Evolutionary conservation across 176 grass and related monocot genomes (phyloP).

Genomic region (barley (Hordeum vulgare)): DNA sequence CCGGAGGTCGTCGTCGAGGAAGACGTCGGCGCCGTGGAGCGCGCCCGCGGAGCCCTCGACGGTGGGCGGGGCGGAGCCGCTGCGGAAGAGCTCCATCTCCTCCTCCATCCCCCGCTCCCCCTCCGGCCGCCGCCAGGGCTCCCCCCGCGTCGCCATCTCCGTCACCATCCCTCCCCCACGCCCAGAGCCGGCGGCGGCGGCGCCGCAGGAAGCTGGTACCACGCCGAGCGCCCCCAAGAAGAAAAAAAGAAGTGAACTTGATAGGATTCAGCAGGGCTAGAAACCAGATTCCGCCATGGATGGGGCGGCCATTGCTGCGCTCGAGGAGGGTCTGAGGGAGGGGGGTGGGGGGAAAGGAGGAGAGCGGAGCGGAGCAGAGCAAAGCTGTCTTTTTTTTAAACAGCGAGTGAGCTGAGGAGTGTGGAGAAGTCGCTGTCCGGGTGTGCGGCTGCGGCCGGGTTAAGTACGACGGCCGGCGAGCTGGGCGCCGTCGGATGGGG

Average conservation of each 20-base stretch:
- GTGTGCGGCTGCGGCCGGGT: constrained; percentile 11
- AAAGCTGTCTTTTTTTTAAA: background rate
- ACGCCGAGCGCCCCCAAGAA: background rate
- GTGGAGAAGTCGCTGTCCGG: background rate
- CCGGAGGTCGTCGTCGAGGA: constrained; percentile 52
- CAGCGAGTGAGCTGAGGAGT: background rate
- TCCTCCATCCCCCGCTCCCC: constrained; percentile 27
- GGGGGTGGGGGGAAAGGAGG: background rate
- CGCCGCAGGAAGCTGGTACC: background rate
- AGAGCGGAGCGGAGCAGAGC: background rate
- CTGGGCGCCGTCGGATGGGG: constrained; percentile 9
- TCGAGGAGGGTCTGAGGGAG: background rate
- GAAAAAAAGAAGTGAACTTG: background rate
- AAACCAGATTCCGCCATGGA: background rate
- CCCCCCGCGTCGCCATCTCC: constrained; percentile 50
- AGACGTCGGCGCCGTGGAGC: constrained; percentile 22
- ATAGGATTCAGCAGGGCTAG: background rate
- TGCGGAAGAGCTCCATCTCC: constrained; percentile 65
- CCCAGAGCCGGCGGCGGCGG: background rate
- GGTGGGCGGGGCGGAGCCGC: constrained; percentile 65
- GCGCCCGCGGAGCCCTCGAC: constrained; percentile 42
- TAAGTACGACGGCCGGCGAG: constrained; percentile 18
- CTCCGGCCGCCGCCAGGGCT: constrained; percentile 11
- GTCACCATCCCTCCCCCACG: constrained; percentile 29
- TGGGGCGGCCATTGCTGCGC: background rate